Evolutionary conservation across 23 red algal genomes (phyloP).

Genomic region (Gracilaria caudata): DNA sequence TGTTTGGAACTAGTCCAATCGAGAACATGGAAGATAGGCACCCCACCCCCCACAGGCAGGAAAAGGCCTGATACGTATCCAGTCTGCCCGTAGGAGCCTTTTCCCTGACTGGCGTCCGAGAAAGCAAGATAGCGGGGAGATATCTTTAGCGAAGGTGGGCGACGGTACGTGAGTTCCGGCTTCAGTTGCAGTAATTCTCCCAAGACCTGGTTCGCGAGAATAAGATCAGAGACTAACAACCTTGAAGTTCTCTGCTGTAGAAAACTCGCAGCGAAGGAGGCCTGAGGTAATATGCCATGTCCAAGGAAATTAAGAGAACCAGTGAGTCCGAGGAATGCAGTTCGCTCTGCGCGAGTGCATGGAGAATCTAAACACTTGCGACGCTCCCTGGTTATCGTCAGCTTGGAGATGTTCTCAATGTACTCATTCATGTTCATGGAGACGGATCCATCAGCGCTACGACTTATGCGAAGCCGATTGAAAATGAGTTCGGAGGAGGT

Average conservation of each 20-base stretch:
- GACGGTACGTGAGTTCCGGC: constrained; percentile 12
- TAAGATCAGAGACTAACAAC: constrained; percentile 13
- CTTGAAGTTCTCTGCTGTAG: constrained; percentile 7
- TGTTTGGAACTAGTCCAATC: constrained; percentile 53
- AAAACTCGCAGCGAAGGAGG: constrained; percentile 48
- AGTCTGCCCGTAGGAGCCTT: constrained; percentile 49
- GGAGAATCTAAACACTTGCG: background rate
- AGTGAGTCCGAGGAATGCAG: background rate
- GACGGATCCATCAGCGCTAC: constrained; percentile 10
- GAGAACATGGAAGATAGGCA: constrained; percentile 34
- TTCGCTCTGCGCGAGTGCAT: background rate
- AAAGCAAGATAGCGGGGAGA: constrained; percentile 36
- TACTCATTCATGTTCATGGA: constrained; percentile 32
- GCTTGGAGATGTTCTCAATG: background rate
- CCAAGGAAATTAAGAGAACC: constrained; percentile 39
- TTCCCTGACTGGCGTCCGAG: constrained; percentile 60
- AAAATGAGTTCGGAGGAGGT: constrained; percentile 4
- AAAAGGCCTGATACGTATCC: constrained; percentile 53
- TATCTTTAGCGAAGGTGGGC: background rate
- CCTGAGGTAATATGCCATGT: constrained; percentile 41
- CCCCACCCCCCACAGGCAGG: constrained; percentile 22
- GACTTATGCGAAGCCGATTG: constrained; percentile 13
- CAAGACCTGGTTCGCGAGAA: constrained; percentile 28
- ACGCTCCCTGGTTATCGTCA: background rate
- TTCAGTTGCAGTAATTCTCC: background rate